Evolutionary conservation across 192 early-diverging fungal genomes (phyloP).

Genomic region (Tieghemiomyces parasiticus): DNA sequence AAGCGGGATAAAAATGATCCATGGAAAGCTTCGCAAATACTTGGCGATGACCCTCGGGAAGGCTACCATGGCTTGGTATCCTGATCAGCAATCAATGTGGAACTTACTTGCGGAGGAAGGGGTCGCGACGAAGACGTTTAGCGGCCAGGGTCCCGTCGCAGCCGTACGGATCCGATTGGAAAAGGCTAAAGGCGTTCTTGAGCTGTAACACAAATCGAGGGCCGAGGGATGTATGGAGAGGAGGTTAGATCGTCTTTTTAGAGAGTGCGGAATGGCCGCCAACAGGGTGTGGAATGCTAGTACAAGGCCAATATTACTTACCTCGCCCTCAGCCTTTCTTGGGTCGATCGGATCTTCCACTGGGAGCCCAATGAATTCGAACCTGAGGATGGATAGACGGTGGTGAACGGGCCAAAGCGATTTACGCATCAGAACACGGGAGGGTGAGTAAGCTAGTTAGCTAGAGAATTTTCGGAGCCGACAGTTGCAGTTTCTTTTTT

Average conservation of each 20-base stretch:
- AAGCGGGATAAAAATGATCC: background rate
- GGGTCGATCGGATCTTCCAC: background rate
- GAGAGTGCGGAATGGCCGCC: background rate
- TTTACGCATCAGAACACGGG: background rate
- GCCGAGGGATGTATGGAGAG: background rate
- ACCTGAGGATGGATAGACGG: background rate
- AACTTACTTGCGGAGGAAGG: conserved; percentile 6
- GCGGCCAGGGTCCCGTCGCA: background rate
- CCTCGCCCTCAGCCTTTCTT: background rate
- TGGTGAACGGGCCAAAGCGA: background rate
- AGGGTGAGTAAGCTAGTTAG: background rate
- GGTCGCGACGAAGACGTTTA: background rate
- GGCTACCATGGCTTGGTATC: background rate
- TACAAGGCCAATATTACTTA: background rate
- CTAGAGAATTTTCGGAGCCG: too few species aligned
- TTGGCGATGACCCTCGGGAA: background rate
- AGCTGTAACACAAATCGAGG: background rate
- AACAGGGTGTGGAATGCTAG: background rate
- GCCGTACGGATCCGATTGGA: conserved; percentile 8
- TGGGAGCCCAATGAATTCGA: background rate
- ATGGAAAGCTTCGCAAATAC: background rate
- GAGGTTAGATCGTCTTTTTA: background rate
- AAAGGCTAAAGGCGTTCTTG: background rate
- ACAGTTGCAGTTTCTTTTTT: too few species aligned
- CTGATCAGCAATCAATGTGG: background rate